Percentiles rank a stretch among this genome's conserved stretches.
These are phyloP conservation scores for Phoma sp. DNA, from an alignment of 2,329 filamentous ascomycete species.

Conservation along the genomic window DNA sequence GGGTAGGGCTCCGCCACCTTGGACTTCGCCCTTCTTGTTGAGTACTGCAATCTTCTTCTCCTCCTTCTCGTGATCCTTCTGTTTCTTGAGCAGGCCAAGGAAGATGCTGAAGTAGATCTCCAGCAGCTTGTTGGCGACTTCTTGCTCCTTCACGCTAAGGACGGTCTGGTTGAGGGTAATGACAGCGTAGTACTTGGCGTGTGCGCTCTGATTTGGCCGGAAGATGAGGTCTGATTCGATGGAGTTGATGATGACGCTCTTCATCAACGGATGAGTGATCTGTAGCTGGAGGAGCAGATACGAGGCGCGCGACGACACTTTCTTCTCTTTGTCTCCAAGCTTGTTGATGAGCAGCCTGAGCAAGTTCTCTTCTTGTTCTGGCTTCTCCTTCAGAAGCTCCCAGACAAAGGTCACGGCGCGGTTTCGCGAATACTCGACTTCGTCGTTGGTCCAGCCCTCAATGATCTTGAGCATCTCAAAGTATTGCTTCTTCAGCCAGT, in stretches of 20 bases:
- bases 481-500: slow-evolving; percentile 93
- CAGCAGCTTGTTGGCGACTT: slow-evolving; percentile 79
- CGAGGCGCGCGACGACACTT: slow-evolving; percentile 91
- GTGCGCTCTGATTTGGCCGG: slow-evolving; percentile 82
- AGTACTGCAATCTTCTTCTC: slow-evolving; percentile 45
- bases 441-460: slow-evolving; percentile 92
- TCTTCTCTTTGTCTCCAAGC: slow-evolving; percentile 91
- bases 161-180: slow-evolving; percentile 98
- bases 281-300: slow-evolving; percentile 93
- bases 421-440: slow-evolving; percentile 90
- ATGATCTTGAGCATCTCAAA: slow-evolving; percentile 92
- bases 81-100: slow-evolving; percentile 76
- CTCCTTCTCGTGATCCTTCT: slow-evolving; percentile 50
- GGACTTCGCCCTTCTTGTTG: slow-evolving; percentile 59
- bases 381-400: slow-evolving; percentile 91
- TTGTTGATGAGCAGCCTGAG: slow-evolving; percentile 94
- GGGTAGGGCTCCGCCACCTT: slow-evolving; percentile 63
- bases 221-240: slow-evolving; percentile 90
- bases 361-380: slow-evolving; percentile 95
- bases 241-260: slow-evolving; percentile 80
- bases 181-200: slow-evolving; percentile 93
- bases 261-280: slow-evolving; percentile 91
- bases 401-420: slow-evolving; percentile 90
- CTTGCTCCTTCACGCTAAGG: slow-evolving; percentile 81
- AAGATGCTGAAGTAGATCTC: slow-evolving; percentile 94